Percentiles rank a stretch among this genome's conserved stretches.
These are phyloP conservation scores for Aureobasidium sp. DNA, from an alignment of 2,329 filamentous ascomycete species.

Conservation along the genomic window DNA sequence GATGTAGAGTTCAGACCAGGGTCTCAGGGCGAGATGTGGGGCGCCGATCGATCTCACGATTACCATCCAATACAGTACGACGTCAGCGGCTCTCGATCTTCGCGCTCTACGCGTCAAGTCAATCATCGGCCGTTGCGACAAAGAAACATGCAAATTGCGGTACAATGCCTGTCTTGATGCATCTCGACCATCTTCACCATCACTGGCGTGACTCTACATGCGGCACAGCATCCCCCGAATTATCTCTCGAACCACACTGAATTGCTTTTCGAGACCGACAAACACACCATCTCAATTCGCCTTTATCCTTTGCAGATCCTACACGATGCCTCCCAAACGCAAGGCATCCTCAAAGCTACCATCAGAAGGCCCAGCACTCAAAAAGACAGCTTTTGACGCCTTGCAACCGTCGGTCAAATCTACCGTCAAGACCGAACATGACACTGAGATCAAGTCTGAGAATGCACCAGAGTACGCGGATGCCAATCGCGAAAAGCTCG, in stretches of 20 bases:
- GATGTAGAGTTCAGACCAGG: not conserved
- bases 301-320: not conserved
- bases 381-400: conserved; percentile 12
- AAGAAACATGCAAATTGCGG: not conserved
- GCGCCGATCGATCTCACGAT: not conserved
- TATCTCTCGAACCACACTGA: not conserved
- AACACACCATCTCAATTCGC: not conserved
- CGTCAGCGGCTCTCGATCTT: not conserved
- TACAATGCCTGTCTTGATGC: not conserved
- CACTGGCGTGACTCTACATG: not conserved
- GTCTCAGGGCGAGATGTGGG: not conserved
- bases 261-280: not conserved
- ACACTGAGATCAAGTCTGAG: not conserved
- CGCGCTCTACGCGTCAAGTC: not conserved
- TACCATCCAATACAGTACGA: no score
- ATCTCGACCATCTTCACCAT: not conserved
- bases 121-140: conserved; percentile 4
- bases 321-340: conserved; percentile 30
- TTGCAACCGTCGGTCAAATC: conserved; percentile 6
- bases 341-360: conserved; percentile 28
- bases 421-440: conserved; percentile 7
- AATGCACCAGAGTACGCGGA: conserved; percentile 28
- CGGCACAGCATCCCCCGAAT: not conserved
- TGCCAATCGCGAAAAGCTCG: conserved; percentile 25
- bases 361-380: conserved; percentile 22